phyloP scores from a whole-genome alignment of 805 yeast species.

The Yarrowia sp. region DNA sequence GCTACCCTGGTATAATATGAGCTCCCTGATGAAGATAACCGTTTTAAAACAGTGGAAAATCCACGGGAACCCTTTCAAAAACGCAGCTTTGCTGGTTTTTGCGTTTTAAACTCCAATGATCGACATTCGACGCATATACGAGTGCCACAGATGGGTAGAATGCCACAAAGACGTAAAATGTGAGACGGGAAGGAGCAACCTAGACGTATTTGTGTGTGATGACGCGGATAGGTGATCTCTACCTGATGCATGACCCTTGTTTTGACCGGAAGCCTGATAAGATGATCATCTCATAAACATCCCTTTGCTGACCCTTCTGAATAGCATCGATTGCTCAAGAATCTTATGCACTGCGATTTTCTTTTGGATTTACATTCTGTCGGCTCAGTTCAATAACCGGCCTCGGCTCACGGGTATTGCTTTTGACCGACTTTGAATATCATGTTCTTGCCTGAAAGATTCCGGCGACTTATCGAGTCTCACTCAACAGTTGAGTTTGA shows the following conservation, averaged over 20 bases:
- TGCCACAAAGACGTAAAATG: neutral
- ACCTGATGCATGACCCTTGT: neutral
- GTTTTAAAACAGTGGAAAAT: no score
- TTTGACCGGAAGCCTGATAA: neutral
- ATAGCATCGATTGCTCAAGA: neutral
- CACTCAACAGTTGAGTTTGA: constrained; percentile 26
- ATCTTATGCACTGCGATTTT: neutral
- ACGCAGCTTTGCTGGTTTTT: neutral
- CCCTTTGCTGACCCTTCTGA: no score
- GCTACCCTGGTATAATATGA: no score
- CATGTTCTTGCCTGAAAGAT: neutral
- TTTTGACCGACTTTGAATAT: neutral
- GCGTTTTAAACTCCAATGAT: constrained; percentile 1
- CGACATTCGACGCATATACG: constrained; percentile 15
- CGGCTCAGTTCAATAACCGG: neutral
- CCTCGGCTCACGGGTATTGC: neutral
- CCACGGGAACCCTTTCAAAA: neutral
- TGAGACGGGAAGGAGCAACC: neutral
- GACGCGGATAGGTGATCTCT: neutral
- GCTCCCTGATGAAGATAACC: no score
- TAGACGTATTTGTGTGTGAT: neutral
- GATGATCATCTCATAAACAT: neutral
- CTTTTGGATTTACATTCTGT: constrained; percentile 2
- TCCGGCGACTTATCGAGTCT: neutral
- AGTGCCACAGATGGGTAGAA: neutral